Evolutionary conservation across 2,329 filamentous ascomycete genomes (phyloP), one percentile per base, ranked within the genome.

Genomic region (Microcyclospora pomicola): DNA sequence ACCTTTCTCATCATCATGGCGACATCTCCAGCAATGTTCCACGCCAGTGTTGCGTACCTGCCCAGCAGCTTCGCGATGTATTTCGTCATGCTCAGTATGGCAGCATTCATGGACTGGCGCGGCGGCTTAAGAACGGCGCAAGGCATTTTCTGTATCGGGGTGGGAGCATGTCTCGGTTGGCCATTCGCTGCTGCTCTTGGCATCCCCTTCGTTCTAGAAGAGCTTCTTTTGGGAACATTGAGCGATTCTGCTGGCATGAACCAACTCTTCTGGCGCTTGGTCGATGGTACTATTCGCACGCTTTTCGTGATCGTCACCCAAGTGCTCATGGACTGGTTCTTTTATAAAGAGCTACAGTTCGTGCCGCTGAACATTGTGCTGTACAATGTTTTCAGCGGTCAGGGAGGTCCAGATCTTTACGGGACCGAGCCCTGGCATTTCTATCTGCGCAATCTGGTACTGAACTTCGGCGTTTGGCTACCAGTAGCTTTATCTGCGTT

Each of bases 31-130:
- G 91, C 91, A 32, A 92, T 94, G 71, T 96, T 94, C 56, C 85
- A 95, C 60, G 81, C 91, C 4, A 85, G 84, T 40, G 73, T 82
- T 1, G 77, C 88, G 5, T 95, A 83, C 54, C 67, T 98, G 5
- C 91, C 91, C 0, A 94, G 87, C 7, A 94, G 82, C 59, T 98
- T 98, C 55, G 82, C 91, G 54, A 98, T 98, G 91, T 95, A 92
- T 58, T 82, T 78, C 42, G 78, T 76, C 11, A 91, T 91, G 71
- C 67, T 96, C 6, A 91, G 87, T 9, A 75, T 86, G 39, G 74
- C 86, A 1, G 77, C 84, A 1, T 98, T 96, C 59, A 81, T 98
- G 73, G 83, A 94, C 60, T 91, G 83, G 80, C 73, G 73, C 29
- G 79, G 78, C 14, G 82, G 84, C 0, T 65, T 86, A 33, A 83